Base-by-base conservation (phyloP, 345 rosid genomes). In the Lumnitzera littorea region DNA sequence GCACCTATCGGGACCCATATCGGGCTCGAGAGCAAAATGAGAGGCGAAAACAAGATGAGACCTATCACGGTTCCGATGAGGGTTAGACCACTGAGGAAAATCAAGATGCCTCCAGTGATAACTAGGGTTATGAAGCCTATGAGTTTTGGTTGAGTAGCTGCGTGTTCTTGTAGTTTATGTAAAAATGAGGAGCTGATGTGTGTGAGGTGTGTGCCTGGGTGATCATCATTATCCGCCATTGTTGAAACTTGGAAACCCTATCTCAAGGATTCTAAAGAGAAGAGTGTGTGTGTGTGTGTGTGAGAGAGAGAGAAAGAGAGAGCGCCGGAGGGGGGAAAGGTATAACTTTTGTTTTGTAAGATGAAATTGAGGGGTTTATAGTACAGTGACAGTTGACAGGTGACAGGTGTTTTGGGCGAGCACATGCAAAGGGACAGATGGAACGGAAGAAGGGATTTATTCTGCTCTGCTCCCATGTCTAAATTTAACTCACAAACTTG, bases 1-100 rank as follows among this genome's bases (percentile, higher is more conserved):
- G 72, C 41, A 49, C 55, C 76, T 0, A 77, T 50, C 0, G 99
- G 92, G 16, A 90, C 52, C 95, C 99, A 92, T 27, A 92, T 70
- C 11, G 99, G 99, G 82, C 95, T 87, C 1, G 82, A 68, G 62
- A 92, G 8, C 16, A 92, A 56, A 50, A 89, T 68, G 63, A 92
- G 15, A 2, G 99, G 99, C 46, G 86, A 58, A 52, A 83, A 76
- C 59, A 84, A 68, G 58, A 90, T 68, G 48, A 94, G 62, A 24
- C 78, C 86, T 2, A 86, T 71, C 56, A 82, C 51, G 25, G 60
- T 20, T 6, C 65, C 78, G 0, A 96, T 78, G 62, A 75, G 62
- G 16, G 91, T 78, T 57, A 82, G n/a, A 13, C 96, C 97, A 2
- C 83, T 63, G 67, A 94, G 87, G 56, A 84, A 66, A 55, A 94